Evolutionary conservation across 352 stramenopile genomes (phyloP).

Genomic region (Pythium insidiosum): DNA sequence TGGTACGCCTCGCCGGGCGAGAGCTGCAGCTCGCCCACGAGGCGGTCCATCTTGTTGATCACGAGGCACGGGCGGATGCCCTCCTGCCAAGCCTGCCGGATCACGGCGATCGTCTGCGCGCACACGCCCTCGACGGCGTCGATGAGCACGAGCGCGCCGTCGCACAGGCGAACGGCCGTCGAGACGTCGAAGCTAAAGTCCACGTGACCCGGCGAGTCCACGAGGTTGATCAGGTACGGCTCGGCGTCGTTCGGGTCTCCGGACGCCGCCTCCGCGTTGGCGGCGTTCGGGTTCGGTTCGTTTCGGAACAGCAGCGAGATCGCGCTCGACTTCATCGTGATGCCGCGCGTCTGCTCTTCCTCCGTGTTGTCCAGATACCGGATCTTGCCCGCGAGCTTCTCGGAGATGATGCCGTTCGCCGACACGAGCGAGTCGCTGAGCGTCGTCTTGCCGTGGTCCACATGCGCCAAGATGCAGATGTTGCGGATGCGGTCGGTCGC

Average conservation of each 20-base stretch:
- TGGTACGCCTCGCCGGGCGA: constrained; percentile 90
- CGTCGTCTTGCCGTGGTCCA: constrained; percentile 91
- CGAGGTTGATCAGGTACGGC: constrained; percentile 92
- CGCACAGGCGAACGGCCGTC: constrained; percentile 92
- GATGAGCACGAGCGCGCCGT: constrained; percentile 92
- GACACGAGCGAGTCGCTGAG: constrained; percentile 95
- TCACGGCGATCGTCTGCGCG: constrained; percentile 91
- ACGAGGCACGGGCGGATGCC: constrained; percentile 92
- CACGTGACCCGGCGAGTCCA: constrained; percentile 94
- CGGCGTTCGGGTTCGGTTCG: constrained; percentile 20
- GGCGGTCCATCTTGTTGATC: constrained; percentile 97
- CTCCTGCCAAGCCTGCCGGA: constrained; percentile 92
- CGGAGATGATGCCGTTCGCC: constrained; percentile 96
- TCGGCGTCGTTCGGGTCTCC: constrained; percentile 12
- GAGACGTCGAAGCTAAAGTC: constrained; percentile 95
- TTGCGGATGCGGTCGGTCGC: constrained; percentile 84
- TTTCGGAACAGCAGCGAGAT: constrained; percentile 91
- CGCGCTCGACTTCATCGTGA: constrained; percentile 96
- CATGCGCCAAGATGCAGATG: constrained; percentile 94
- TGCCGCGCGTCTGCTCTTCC: constrained; percentile 93
- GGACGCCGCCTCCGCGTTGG: constrained; percentile 4
- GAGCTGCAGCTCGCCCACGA: constrained; percentile 92
- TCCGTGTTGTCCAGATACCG: constrained; percentile 94
- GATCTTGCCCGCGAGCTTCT: constrained; percentile 92
- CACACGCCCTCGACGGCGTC: constrained; percentile 96